Conservation (phyloP, 495 filamentous ascomycete species). For the Talaromyces trachyspermus region DNA sequence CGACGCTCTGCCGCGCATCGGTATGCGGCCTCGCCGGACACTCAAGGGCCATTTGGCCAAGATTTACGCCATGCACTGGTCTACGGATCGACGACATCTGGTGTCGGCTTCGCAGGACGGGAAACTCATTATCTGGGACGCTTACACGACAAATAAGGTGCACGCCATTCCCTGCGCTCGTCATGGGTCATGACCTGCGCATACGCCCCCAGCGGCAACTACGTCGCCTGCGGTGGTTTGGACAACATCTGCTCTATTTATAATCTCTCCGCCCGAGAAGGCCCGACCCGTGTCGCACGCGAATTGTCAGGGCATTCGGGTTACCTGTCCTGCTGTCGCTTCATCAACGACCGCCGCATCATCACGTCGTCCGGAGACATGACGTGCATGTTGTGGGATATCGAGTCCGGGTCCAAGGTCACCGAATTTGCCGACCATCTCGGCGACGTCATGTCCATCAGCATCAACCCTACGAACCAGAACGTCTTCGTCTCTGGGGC, state of each 20-base stretch:
- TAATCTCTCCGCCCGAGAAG: conserved; percentile 93
- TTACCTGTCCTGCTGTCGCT: conserved; percentile 96
- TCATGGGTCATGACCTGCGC: conserved; percentile 99
- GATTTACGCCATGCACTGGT: conserved; percentile 99
- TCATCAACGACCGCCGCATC: conserved; percentile 97
- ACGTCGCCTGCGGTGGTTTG: conserved; percentile 93
- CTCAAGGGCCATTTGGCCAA: conserved; percentile 97
- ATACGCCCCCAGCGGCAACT: conserved; percentile 97
- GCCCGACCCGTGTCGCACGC: conserved; percentile 90
- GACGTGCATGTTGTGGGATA: conserved; percentile 99
- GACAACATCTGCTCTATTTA: conserved; percentile 99
- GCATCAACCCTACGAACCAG: conserved; percentile 98
- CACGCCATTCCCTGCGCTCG: conserved; percentile 95
- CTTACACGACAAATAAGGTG: conserved; percentile 99
- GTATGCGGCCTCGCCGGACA: conserved; percentile 92
- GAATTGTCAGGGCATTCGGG: conserved; percentile 96
- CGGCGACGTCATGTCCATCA: conserved; percentile 99
- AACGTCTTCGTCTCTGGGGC: conserved; percentile 94
- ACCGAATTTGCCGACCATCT: conserved; percentile 98
- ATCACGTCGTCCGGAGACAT: conserved; percentile 98
- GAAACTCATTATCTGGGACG: conserved; percentile 99
- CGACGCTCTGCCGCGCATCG: conserved; percentile 80
- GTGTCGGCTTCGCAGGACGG: conserved; percentile 98
- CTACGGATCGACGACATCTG: conserved; percentile 93
- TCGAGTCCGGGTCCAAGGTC: conserved; percentile 93